Base-by-base conservation (phyloP, 2,329 filamentous ascomycete genomes). In the Fusarium buharicum region DNA sequence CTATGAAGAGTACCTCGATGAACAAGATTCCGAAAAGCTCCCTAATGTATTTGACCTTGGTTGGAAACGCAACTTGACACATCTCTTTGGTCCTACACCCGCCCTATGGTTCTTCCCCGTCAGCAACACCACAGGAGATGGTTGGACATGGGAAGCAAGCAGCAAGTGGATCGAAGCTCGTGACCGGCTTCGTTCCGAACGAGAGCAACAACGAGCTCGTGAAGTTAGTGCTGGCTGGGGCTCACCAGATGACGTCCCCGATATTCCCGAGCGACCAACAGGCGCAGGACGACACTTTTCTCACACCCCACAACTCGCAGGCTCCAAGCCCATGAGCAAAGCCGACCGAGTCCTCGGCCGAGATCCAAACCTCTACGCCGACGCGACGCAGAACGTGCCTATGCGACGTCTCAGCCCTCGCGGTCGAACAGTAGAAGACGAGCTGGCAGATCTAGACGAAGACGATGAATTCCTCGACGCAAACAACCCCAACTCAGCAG, bases 21-120 rank as follows among this genome's bases (percentile, higher is more conserved):
- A 98, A 74, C 85, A 92, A 73, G 93, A 97, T 75, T 92, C 89
- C 46, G 87, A 91, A 68, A 92, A 91, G 73, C 84, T 99, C 22
- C 95, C 95, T 1, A 93, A 95, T 72, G 95, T 93, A 3, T 99
- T 99, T 71, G 91, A 99, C 69, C 86, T 97, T 2, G 95, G 95
- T 56, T 90, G 89, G 84, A 87, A 84, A 55, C 85, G 84, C 37
- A 99, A 99, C 73, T 75, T 98, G 6, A 73, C 78, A 1, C 91
- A 97, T 73, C 83, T 99, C 3, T 92, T 99, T 65, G 95, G 95
- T 0, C 85, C 86, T 1, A 85, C 80, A 1, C 88, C 87, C 2
- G 76, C 85, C 22, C 80, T 95, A 9, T 98, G 95, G 94, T 78
- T 82, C 24, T 59, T 98, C 2, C 95, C 95, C 0, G 79, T 98